Conservation (phyloP, 352 stramenopile genomes). For the Phytophthora sp. region DNA sequence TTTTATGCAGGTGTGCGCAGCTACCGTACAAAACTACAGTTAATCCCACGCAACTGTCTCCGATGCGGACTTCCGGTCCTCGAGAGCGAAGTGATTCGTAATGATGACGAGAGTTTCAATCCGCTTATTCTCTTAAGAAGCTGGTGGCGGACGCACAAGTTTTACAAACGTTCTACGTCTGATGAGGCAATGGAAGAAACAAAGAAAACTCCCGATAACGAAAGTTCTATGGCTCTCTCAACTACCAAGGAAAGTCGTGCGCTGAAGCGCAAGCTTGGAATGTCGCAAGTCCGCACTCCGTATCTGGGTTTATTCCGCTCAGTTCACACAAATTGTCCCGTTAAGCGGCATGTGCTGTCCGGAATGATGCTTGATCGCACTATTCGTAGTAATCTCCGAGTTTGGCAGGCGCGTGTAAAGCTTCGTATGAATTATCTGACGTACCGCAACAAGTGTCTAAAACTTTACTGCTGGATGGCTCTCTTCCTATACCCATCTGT, state of each 20-base stretch:
- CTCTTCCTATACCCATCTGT: slow-evolving; percentile 80
- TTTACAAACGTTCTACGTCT: slow-evolving; percentile 1
- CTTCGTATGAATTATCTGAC: slow-evolving; percentile 86
- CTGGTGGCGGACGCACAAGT: slow-evolving; percentile 46
- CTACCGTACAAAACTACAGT: slow-evolving; percentile 64
- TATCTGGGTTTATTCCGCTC: slow-evolving; percentile 73
- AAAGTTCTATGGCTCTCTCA: not conserved
- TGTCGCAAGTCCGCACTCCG: slow-evolving; percentile 75
- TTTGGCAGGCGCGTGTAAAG: slow-evolving; percentile 81
- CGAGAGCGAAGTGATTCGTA: slow-evolving; percentile 54
- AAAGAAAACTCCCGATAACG: not conserved
- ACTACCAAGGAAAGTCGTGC: slow-evolving; percentile 35
- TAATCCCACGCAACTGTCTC: slow-evolving; percentile 79
- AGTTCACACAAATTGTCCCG: slow-evolving; percentile 54
- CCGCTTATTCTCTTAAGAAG: slow-evolving; percentile 42
- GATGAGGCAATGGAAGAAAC: not conserved
- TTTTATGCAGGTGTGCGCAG: slow-evolving; percentile 71
- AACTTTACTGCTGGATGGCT: slow-evolving; percentile 80
- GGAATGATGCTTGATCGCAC: slow-evolving; percentile 66
- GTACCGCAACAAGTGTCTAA: slow-evolving; percentile 82
- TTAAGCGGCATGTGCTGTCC: slow-evolving; percentile 49
- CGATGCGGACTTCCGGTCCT: slow-evolving; percentile 67
- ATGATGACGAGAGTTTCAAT: slow-evolving; percentile 66
- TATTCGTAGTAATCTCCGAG: slow-evolving; percentile 71
- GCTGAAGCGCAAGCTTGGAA: slow-evolving; percentile 72